These are phyloP conservation scores for Macrophomina tecta DNA, from an alignment of 2,329 filamentous ascomycete genomes.

Conservation along the genomic window DNA sequence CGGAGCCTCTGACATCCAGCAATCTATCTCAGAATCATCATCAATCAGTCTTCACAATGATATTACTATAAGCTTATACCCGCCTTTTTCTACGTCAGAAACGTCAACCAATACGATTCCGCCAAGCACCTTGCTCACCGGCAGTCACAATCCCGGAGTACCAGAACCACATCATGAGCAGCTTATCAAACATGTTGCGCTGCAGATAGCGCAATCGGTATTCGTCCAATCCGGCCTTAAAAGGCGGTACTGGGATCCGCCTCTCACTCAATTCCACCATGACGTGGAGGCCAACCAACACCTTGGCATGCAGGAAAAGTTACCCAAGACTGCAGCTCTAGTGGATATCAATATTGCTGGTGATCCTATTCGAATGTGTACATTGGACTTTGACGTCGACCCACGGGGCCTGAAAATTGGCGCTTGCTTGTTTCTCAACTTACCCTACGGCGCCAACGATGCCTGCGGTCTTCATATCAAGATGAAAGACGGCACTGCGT, in stretches of 20 bases:
- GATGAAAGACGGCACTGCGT: constrained; percentile 4
- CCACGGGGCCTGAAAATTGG: constrained; percentile 18
- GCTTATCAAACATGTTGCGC: not conserved
- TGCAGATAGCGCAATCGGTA: not conserved
- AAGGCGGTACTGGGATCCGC: constrained; percentile 9
- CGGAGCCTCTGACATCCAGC: not conserved
- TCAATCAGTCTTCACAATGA: not conserved
- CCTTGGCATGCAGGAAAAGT: not conserved
- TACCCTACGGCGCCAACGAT: constrained; percentile 17
- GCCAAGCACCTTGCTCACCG: not conserved
- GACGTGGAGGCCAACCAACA: not conserved
- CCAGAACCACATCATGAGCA: not conserved
- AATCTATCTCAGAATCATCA: not conserved
- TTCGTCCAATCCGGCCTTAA: not conserved
- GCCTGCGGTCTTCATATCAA: constrained; percentile 6
- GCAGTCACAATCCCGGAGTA: too few species aligned
- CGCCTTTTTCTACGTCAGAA: not conserved
- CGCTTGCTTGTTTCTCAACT: constrained; percentile 18
- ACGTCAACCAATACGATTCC: not conserved
- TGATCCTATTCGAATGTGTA: constrained; percentile 6
- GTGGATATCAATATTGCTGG: constrained; percentile 10
- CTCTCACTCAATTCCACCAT: not conserved
- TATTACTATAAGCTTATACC: not conserved
- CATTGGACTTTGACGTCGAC: not conserved
- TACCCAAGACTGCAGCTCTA: not conserved